phyloP scores from a whole-genome alignment of 106 monocot genomes.

The Dioscorea dumetorum region DNA sequence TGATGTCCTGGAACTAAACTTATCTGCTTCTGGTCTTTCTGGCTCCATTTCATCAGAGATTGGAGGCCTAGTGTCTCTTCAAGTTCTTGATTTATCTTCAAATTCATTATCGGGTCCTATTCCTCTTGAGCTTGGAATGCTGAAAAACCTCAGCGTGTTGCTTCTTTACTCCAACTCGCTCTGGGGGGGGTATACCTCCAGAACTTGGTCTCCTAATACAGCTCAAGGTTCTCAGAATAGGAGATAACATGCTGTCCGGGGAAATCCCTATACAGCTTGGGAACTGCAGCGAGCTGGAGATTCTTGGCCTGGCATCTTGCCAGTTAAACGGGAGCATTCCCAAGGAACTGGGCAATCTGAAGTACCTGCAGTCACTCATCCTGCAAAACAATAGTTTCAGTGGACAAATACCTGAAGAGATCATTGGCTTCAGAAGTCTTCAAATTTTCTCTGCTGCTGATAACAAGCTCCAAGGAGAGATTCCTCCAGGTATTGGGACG shows the following conservation, averaged over 20 bases:
- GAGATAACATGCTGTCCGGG: conserved; percentile 63
- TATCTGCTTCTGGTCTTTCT: conserved; percentile 54
- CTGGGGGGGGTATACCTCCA: conserved; percentile 56
- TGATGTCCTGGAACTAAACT: conserved; percentile 45
- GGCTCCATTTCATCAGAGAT: conserved; percentile 50
- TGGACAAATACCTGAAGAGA: conserved; percentile 35
- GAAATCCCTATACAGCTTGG: conserved; percentile 42
- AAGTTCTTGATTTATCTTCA: conserved; percentile 67
- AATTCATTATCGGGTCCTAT: conserved; percentile 68
- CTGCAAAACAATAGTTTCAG: conserved; percentile 37
- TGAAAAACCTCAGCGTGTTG: conserved; percentile 44
- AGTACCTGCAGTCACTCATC: conserved; percentile 25
- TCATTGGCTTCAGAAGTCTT: conserved; percentile 24
- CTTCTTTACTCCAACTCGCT: conserved; percentile 76
- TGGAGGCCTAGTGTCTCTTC: conserved; percentile 44
- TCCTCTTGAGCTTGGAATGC: conserved; percentile 50
- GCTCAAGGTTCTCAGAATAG: conserved; percentile 61
- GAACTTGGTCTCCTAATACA: conserved; percentile 46
- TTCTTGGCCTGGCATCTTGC: conserved; percentile 55
- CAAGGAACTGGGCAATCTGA: conserved; percentile 36
- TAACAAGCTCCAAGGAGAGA: conserved; percentile 48
- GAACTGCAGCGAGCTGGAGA: conserved; percentile 41
- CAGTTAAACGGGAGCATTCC: conserved; percentile 58
- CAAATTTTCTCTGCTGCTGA: conserved; percentile 44
- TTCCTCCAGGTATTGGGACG: conserved; percentile 43